These are phyloP conservation scores for Rhizopus microsporus DNA, from an alignment of 371 early-diverging fungal species.

Conservation along the genomic window DNA sequence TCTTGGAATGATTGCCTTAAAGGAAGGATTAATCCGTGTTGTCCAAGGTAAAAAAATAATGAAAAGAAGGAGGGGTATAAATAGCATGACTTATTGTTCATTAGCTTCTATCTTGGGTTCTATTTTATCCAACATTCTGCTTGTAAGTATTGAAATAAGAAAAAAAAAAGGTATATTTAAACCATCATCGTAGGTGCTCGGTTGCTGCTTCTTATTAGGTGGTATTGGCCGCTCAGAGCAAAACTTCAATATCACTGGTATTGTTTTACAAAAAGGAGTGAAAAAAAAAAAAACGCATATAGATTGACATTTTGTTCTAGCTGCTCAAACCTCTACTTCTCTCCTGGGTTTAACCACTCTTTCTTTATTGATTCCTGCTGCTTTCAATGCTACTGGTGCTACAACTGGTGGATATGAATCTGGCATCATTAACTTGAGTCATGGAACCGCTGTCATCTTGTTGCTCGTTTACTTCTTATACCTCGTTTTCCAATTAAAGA, in stretches of 20 bases:
- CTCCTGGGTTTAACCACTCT: slow-evolving; percentile 75
- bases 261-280: not conserved
- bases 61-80: not conserved
- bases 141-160: slow-evolving; percentile 38
- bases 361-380: slow-evolving; percentile 80
- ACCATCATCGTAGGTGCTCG: slow-evolving; percentile 44
- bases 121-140: slow-evolving; percentile 80
- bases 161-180: not conserved
- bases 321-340: slow-evolving; percentile 78
- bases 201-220: slow-evolving; percentile 82
- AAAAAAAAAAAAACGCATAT: not conserved
- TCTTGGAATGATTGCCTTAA: slow-evolving; percentile 82
- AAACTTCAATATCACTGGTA: slow-evolving; percentile 71
- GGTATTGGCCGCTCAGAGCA: slow-evolving; percentile 71
- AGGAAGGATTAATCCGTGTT: slow-evolving; percentile 74
- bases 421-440: slow-evolving; percentile 61
- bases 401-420: slow-evolving; percentile 30
- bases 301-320: slow-evolving; percentile 19
- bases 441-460: slow-evolving; percentile 74
- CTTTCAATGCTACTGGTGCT: slow-evolving; percentile 56
- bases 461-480: slow-evolving; percentile 74
- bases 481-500: slow-evolving; percentile 77
- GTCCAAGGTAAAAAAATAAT: slow-evolving; percentile 63
- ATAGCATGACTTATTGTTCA: not conserved
- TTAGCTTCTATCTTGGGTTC: slow-evolving; percentile 84